A percentile compares a stretch with the other conserved stretches of the same genome.
phyloP scores from a whole-genome alignment of 768 basidiomycete genomes.

The Amanita exitialis region DNA sequence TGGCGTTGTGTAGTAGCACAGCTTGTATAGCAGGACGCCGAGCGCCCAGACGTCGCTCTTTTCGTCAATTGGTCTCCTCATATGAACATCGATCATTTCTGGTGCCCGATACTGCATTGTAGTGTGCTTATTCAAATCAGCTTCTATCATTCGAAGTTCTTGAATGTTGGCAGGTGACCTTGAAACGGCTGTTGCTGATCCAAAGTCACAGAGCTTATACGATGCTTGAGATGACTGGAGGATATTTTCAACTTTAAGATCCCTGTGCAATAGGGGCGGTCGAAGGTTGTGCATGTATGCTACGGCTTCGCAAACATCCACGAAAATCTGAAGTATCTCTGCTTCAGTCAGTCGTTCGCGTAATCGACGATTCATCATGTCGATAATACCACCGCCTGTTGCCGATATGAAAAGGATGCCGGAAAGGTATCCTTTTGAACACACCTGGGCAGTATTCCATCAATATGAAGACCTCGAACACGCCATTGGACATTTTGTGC shows the following conservation, averaged over 20 bases:
- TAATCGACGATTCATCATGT: constrained; percentile 97
- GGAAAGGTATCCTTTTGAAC: constrained; percentile 12
- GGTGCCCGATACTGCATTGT: constrained; percentile 98
- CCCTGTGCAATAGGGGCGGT: constrained; percentile 88
- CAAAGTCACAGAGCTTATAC: constrained; percentile 98
- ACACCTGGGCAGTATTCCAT: constrained; percentile 96
- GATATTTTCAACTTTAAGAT: constrained; percentile 99
- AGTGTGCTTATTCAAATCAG: constrained; percentile 89
- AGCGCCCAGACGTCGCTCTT: constrained; percentile 98
- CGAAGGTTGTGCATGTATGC: constrained; percentile 93
- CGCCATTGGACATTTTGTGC: constrained; percentile 72
- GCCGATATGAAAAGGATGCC: constrained; percentile 6
- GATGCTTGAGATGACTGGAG: constrained; percentile 75
- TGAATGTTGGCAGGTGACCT: constrained; percentile 68
- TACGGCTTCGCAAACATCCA: constrained; percentile 94
- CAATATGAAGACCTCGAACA: constrained; percentile 93
- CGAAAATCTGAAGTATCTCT: constrained; percentile 96
- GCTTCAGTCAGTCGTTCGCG: constrained; percentile 90
- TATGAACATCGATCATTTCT: constrained; percentile 92
- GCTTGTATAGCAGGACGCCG: constrained; percentile 93
- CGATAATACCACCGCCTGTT: constrained; percentile 93
- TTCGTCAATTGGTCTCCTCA: constrained; percentile 78
- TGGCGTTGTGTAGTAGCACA: constrained; percentile 98
- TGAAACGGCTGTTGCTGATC: constrained; percentile 75
- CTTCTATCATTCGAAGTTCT: constrained; percentile 81